Percentiles rank a stretch among this genome's conserved stretches.
Conservation (phyloP, 139 green algal species). For the Chlamydomonas schloesseri region DNA sequence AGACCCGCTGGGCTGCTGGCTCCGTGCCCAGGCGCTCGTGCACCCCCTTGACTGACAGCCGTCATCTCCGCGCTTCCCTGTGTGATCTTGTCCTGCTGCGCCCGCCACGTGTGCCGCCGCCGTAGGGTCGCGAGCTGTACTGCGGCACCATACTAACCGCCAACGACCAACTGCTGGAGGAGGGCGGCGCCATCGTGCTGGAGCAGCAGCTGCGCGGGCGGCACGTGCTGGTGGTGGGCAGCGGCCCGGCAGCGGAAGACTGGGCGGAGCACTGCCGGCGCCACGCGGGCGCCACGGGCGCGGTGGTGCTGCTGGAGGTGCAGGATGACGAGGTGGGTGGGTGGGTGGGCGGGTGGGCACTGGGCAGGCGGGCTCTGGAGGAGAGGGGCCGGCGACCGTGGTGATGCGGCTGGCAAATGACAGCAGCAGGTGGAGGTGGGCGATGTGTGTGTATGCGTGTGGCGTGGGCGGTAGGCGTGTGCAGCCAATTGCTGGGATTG, state of each 20-base stretch:
- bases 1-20: too few species aligned
- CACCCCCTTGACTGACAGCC: too few species aligned
- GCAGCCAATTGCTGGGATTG: too few species aligned
- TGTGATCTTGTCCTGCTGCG: too few species aligned
- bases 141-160: conserved; percentile 9
- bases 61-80: too few species aligned
- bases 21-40: too few species aligned
- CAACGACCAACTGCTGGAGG: conserved; percentile 27
- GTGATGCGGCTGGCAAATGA: too few species aligned
- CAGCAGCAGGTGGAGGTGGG: too few species aligned
- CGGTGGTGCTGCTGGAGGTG: conserved; percentile 32
- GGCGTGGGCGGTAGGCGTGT: too few species aligned
- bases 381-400: too few species aligned
- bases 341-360: background rate
- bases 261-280: conserved; percentile 22
- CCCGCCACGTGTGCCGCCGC: too few species aligned
- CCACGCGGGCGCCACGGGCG: conserved; percentile 4
- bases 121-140: conserved; percentile 39
- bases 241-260: background rate
- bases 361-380: too few species aligned
- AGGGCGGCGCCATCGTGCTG: background rate
- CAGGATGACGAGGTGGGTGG: background rate
- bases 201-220: conserved; percentile 23
- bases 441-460: background rate
- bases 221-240: conserved; percentile 19